Evolutionary conservation across 345 rosid species (phyloP).

Genomic region (Sisymbrium irio): DNA sequence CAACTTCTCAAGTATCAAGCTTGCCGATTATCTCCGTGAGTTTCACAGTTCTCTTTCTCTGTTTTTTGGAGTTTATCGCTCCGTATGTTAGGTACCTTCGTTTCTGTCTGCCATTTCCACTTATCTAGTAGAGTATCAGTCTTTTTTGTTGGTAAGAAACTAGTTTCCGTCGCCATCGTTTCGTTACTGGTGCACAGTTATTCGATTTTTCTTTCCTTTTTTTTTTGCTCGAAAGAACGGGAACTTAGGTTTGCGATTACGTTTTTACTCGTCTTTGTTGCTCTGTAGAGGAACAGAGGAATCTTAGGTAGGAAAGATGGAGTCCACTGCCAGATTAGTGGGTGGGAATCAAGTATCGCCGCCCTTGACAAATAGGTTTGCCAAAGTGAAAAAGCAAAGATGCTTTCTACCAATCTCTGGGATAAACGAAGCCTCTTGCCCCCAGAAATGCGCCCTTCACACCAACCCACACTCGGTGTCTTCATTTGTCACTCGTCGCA

Average conservation of each 20-base stretch:
- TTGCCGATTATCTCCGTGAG: not conserved
- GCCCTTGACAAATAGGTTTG: slow-evolving; percentile 39
- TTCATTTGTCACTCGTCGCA: slow-evolving; percentile 34
- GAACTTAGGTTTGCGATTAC: not conserved
- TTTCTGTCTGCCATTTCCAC: not conserved
- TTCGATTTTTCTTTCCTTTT: not conserved
- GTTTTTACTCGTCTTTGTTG: no score
- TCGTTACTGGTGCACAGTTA: not conserved
- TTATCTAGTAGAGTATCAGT: not conserved
- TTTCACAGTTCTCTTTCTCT: not conserved
- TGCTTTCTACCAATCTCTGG: slow-evolving; percentile 22
- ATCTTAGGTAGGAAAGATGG: slow-evolving; percentile 27
- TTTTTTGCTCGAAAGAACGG: no score
- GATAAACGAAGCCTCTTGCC: slow-evolving; percentile 15
- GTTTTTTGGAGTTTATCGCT: not conserved
- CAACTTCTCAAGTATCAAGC: slow-evolving; percentile 15
- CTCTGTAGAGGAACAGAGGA: no score
- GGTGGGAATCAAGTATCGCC: slow-evolving; percentile 32
- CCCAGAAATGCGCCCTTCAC: slow-evolving; percentile 10
- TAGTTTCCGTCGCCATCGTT: not conserved
- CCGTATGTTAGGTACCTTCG: not conserved
- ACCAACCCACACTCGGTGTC: slow-evolving; percentile 27
- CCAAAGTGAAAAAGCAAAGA: slow-evolving; percentile 9
- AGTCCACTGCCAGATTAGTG: slow-evolving; percentile 36
- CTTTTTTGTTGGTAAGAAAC: not conserved